Evolutionary conservation across 1,284 basidiomycete genomes (phyloP).

Genomic region (Trichosporon sp.): DNA sequence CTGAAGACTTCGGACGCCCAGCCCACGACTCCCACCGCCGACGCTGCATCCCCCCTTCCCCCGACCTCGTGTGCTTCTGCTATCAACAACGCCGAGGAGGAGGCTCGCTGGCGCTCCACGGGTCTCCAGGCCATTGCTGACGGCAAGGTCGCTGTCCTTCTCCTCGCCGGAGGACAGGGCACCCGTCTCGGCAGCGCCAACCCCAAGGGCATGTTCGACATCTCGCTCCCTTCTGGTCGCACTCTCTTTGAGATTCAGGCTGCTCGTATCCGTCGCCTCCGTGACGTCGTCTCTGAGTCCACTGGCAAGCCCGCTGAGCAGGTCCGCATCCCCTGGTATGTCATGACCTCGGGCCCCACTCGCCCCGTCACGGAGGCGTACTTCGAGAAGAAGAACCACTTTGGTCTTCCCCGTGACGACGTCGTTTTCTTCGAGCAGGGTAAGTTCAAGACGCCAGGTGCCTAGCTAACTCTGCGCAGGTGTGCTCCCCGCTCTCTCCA

Average conservation of each 20-base stretch:
- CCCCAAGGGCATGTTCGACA: conserved; percentile 98
- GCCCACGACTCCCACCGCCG: conserved; percentile 37
- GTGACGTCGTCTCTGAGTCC: conserved; percentile 69
- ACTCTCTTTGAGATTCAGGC: conserved; percentile 96
- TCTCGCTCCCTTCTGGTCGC: conserved; percentile 88
- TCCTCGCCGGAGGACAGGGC: conserved; percentile 98
- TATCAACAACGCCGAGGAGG: conserved; percentile 63
- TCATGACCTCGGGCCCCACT: conserved; percentile 99
- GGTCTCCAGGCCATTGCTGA: conserved; percentile 80
- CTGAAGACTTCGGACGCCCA: conserved; percentile 38
- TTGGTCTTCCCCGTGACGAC: conserved; percentile 78
- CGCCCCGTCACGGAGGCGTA: conserved; percentile 81
- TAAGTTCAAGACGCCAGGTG: conserved; percentile 54
- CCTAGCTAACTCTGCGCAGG: conserved; percentile 61
- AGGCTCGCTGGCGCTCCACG: conserved; percentile 68
- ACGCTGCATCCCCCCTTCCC: conserved; percentile 66
- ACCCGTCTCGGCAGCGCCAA: conserved; percentile 87
- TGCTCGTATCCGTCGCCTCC: conserved; percentile 83
- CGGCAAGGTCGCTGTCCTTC: conserved; percentile 84
- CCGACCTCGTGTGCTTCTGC: conserved; percentile 69
- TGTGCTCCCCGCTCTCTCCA: conserved; percentile 89
- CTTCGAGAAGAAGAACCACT: conserved; percentile 77
- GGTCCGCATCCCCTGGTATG: conserved; percentile 85
- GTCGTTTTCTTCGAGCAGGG: conserved; percentile 98
- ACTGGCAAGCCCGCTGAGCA: conserved; percentile 62